Base-by-base conservation (phyloP, 2,329 filamentous ascomycete species). In the Epicoccum sorghinum region DNA sequence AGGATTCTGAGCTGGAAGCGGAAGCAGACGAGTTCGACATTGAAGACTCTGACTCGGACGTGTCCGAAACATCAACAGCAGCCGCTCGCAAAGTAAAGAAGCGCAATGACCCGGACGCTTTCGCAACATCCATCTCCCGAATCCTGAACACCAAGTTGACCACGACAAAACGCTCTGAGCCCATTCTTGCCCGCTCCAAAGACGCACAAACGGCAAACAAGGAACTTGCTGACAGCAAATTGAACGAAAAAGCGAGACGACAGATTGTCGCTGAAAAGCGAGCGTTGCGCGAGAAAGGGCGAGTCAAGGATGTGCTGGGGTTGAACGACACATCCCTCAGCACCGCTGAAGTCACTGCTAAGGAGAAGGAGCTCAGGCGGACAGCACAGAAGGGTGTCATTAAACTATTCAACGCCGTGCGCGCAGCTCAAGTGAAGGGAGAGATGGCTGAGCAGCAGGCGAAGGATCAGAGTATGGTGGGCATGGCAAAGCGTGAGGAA, bases 321-420 rank as follows among this genome's bases (percentile, higher is more conserved):
- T 76, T 89, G 55, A 77, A 81, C 50, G 84, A 83, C n/a, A 59
- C 70, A 1, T 71, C 72, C 5, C 68, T 77, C 33, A 78, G 76
- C 53, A 81, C 80, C 2, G 84, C 82, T 5, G 76, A 78, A 3
- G 79, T 85, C 7, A 76, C 82, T 13, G 90, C 89, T 69, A 84
- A 87, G 66, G 93, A 98, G 80, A 89, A 87, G 78, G 81, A 86
- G 60, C 75, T 98, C 69, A 86, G 90, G 68, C 95, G 96, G 80
- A 91, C 90, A 43, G 93, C 93, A 39, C 91, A 97, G 77, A 84
- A 91, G 49, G 93, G 93, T 84, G 95, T 99, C 36, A 89, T 98
- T 23, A 96, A 93, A 80, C 81, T 99, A 54, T 99, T 99, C 78
- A 97, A 98, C 74, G 95, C 95, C 0, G 92, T 99, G 29, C 83